Percentiles rank a stretch among this genome's conserved stretches.
phyloP scores from a whole-genome alignment of 2,329 filamentous ascomycete species.

The Neonectria hederae region DNA sequence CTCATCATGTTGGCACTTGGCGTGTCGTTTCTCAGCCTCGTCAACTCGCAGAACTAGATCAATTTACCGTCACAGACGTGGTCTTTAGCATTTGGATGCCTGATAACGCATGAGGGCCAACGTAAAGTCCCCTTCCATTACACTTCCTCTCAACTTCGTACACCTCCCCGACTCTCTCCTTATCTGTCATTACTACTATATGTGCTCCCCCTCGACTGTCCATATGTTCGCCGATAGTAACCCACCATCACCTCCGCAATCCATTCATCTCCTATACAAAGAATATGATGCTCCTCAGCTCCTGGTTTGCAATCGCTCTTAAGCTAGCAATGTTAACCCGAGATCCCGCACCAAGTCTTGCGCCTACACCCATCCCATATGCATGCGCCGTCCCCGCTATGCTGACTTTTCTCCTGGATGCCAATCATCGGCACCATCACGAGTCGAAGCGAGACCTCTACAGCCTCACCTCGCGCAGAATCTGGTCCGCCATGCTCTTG shows the following conservation, averaged over 20 bases:
- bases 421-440: background rate
- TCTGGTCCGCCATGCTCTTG: slow-evolving; percentile 97
- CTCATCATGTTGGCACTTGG: background rate
- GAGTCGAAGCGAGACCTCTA: slow-evolving; percentile 51
- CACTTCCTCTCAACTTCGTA: slow-evolving; percentile 26
- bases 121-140: slow-evolving; percentile 35
- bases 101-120: background rate
- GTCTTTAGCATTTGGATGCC: background rate
- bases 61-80: background rate
- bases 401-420: background rate
- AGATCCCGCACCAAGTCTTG: slow-evolving; percentile 14
- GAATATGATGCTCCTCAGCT: slow-evolving; percentile 26
- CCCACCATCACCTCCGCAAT: slow-evolving; percentile 22
- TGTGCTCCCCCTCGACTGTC: slow-evolving; percentile 30
- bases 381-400: slow-evolving; percentile 13
- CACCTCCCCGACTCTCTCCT: slow-evolving; percentile 8
- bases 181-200: slow-evolving; percentile 41
- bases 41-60: too few relatives aligned
- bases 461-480: slow-evolving; percentile 84
- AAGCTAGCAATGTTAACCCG: slow-evolving; percentile 21
- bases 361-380: slow-evolving; percentile 31
- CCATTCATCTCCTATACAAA: slow-evolving; percentile 36
- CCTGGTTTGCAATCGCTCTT: slow-evolving; percentile 16
- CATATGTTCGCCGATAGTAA: slow-evolving; percentile 36
- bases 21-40: too few relatives aligned